Evolutionary conservation across 345 rosid species (phyloP).

Genomic region (Populus deltoides): DNA sequence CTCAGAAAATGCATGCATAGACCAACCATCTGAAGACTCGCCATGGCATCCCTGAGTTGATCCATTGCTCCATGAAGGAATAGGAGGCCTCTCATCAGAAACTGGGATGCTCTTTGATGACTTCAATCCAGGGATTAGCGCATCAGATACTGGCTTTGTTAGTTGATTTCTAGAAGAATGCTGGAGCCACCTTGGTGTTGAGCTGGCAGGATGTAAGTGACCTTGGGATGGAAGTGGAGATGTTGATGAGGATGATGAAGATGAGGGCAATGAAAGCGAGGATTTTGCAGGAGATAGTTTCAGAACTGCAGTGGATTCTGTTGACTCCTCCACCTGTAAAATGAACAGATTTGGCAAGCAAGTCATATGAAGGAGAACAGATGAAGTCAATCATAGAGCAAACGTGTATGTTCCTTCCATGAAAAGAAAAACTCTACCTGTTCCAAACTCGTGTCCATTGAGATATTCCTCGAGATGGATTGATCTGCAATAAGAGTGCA

Average conservation of each 20-base stretch:
- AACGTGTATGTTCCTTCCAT: conserved; percentile 7
- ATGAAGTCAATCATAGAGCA: background rate
- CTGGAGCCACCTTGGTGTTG: conserved; percentile 38
- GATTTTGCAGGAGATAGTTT: conserved; percentile 51
- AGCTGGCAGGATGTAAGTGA: conserved; percentile 45
- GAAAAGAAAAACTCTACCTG: conserved; percentile 49
- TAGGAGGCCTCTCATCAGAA: conserved; percentile 40
- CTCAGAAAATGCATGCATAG: conserved; percentile 79
- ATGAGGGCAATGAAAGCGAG: conserved; percentile 63
- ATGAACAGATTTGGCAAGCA: conserved; percentile 11
- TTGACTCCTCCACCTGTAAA: conserved; percentile 49
- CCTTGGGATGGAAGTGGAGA: conserved; percentile 53
- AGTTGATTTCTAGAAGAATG: conserved; percentile 40
- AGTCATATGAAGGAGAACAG: conserved; percentile 4
- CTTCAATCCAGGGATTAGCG: conserved; percentile 34
- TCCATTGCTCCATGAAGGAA: conserved; percentile 59
- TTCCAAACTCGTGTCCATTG: conserved; percentile 55
- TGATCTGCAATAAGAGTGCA: conserved; percentile 46
- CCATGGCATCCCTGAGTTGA: conserved; percentile 49
- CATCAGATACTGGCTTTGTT: conserved; percentile 42
- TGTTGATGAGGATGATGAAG: conserved; percentile 55
- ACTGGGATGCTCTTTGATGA: conserved; percentile 40
- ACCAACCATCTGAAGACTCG: conserved; percentile 82
- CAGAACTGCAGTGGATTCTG: conserved; percentile 47
- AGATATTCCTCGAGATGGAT: conserved; percentile 58